Base-by-base conservation (phyloP, 768 basidiomycete genomes). In the Mycena vulgaris region DNA sequence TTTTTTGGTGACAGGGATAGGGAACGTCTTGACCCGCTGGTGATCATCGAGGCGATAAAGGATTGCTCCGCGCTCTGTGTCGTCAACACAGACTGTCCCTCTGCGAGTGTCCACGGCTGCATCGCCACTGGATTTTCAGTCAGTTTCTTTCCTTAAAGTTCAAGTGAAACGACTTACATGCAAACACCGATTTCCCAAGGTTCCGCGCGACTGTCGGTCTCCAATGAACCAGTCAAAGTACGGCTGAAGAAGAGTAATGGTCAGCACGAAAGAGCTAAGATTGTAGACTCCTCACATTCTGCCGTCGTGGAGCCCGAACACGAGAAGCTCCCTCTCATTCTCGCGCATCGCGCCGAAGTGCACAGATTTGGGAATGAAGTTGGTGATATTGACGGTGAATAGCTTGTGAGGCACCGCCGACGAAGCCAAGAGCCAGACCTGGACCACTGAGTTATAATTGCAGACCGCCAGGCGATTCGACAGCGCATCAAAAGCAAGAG, bases 401-500 rank as follows among this genome's bases (percentile, higher is more conserved):
- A 74, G 35, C 40, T n/a, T 8, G 23, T 19, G 31, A 10, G 67
- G 59, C 9, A 45, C 52, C 66, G 69, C 66, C 16, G 33, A 17
- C 0, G 40, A 11, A 25, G 68, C 69, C 8, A 71, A 33, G 5
- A 53, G 8, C 42, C 64, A 68, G 30, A 75, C 19, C 21, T 70
- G 69, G 56, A 75, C 57, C 16, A 73, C 37, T 14, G 35, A 57
- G 21, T 58, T 55, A 2, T 66, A 66, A 33, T 71, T 71, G 53
- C 66, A 68, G 16, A 61, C 33, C 6, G 69, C 63, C n/a, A 75
- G 72, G 39, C 63, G 66, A 49, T 59, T 70, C 27, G 68, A 52
- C 21, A 51, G 27, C 16, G 72, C 37, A 21, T 75, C 72, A 45
- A 68, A 75, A 5, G 61, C 69, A 8, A 75, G 53, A 13, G 65